These are phyloP conservation scores for Rhazya stricta DNA, from an alignment of 257 asterid species.

Conservation along the genomic window DNA sequence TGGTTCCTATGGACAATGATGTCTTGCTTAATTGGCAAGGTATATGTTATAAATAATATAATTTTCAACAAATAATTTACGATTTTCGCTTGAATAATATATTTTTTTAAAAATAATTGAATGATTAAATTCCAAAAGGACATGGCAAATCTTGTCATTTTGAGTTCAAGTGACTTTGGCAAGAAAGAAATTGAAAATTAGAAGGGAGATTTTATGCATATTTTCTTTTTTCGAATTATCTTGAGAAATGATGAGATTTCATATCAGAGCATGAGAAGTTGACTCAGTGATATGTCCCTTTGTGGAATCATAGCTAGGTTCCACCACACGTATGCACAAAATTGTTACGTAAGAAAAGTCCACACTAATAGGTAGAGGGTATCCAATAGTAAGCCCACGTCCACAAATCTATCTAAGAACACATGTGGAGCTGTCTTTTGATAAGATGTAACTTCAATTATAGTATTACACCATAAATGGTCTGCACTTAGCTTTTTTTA, in stretches of 20 bases:
- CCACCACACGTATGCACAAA: constrained; percentile 9
- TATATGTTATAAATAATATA: too few relatives aligned
- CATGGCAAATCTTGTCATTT: background rate
- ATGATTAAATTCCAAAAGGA: background rate
- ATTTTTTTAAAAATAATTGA: background rate
- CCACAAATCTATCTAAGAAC: background rate
- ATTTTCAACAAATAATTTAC: too few relatives aligned
- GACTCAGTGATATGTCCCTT: constrained; percentile 3
- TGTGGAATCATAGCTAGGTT: constrained; percentile 22
- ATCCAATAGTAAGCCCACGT: background rate
- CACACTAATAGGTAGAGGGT: background rate
- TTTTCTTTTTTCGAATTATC: background rate
- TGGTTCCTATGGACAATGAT: too few relatives aligned
- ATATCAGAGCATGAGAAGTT: background rate
- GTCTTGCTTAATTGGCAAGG: too few relatives aligned
- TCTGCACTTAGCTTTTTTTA: background rate
- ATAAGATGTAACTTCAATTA: background rate
- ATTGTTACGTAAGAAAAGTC: background rate
- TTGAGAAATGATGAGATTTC: background rate
- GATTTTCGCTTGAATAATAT: too few relatives aligned
- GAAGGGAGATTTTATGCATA: background rate
- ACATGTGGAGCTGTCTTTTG: background rate
- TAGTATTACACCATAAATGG: background rate
- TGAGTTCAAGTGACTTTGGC: background rate
- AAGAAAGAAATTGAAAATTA: background rate